phyloP scores from a whole-genome alignment of 495 filamentous ascomycete species.

The Aspergillus steynii region DNA sequence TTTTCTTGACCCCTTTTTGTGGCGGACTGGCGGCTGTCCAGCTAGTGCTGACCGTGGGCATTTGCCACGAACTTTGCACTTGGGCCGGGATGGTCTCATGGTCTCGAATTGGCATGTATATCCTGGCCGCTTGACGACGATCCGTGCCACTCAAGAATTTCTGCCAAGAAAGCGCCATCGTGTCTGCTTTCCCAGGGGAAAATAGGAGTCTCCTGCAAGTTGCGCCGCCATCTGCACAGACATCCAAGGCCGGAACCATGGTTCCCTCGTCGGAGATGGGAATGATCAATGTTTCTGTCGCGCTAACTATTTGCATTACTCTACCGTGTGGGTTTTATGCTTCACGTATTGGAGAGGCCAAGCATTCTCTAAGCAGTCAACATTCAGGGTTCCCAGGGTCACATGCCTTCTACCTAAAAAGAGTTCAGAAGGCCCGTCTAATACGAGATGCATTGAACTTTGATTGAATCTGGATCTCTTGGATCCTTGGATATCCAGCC shows the following conservation, averaged over 20 bases:
- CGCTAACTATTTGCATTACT: neutral
- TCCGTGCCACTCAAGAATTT: neutral
- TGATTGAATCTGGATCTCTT: neutral
- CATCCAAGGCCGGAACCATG: neutral
- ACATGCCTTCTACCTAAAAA: neutral
- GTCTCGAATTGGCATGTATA: neutral
- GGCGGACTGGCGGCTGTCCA: neutral
- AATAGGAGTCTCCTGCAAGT: too few relatives aligned
- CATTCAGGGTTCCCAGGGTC: neutral
- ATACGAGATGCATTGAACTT: neutral
- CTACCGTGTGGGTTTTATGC: neutral
- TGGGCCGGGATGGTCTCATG: too few relatives aligned
- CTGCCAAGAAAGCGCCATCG: too few relatives aligned
- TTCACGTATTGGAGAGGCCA: neutral
- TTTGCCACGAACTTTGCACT: neutral
- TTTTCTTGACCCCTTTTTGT: neutral
- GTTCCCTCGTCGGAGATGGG: neutral
- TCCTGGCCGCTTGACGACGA: neutral
- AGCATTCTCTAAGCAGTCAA: neutral
- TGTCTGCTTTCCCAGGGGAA: neutral
- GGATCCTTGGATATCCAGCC: neutral
- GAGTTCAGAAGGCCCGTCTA: neutral
- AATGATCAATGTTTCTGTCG: neutral
- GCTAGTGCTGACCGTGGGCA: neutral
- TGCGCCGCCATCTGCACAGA: neutral